A percentile compares a stretch with the other conserved stretches of the same genome.
phyloP scores from a whole-genome alignment of 345 rosid species.

The Rhodamnia argentea region DNA sequence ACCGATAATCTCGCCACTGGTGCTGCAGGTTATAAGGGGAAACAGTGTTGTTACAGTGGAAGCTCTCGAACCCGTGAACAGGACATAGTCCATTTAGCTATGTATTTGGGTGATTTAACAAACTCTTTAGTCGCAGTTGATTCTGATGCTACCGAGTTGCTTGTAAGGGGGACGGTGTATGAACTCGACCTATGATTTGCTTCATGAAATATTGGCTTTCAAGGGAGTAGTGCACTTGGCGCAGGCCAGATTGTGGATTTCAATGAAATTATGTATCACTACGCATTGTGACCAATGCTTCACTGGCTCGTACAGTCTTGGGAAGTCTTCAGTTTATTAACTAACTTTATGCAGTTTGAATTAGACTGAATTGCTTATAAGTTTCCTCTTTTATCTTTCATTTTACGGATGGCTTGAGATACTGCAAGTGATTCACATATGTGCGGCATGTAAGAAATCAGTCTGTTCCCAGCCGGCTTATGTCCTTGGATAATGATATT shows the following conservation, averaged over 20 bases:
- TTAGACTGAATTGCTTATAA: background rate
- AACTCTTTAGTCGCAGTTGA: background rate
- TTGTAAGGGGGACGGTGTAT: background rate
- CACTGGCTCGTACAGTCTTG: background rate
- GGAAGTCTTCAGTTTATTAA: background rate
- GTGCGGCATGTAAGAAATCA: background rate
- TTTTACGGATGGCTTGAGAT: background rate
- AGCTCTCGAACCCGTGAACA: slow-evolving; percentile 7
- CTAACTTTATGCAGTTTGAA: background rate
- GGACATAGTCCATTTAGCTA: background rate
- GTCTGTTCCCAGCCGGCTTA: background rate
- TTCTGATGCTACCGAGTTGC: background rate
- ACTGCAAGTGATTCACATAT: background rate
- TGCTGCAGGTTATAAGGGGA: slow-evolving; percentile 11
- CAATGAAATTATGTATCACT: background rate
- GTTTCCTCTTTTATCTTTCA: background rate
- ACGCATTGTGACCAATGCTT: background rate
- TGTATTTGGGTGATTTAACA: background rate
- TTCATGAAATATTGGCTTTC: background rate
- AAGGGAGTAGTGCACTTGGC: background rate
- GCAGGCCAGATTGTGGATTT: background rate
- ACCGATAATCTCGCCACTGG: background rate
- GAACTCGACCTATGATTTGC: background rate
- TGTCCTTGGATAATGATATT: background rate
- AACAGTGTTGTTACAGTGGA: slow-evolving; percentile 10